Evolutionary conservation across 2,329 filamentous ascomycete genomes (phyloP), one percentile per base, ranked within the genome.

Genomic region (Penicillium rolfsii): DNA sequence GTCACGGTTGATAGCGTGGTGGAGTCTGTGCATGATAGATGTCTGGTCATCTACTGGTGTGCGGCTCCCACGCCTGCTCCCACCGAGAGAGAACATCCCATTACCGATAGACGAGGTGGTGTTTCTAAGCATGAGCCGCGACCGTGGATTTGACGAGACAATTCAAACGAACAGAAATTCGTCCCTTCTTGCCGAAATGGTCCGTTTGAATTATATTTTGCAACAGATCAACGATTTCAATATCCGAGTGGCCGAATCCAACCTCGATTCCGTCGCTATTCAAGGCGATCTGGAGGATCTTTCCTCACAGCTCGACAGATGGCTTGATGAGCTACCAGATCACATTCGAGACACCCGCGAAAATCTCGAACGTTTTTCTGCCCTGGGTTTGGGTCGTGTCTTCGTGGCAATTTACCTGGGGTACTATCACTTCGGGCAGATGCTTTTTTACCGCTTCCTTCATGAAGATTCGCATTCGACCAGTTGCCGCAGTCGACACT

Each of bases 391-490:
- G 3, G 81, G 80, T 3, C 72, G 77, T 5, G 73, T 77, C 22
- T 82, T 81, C 56, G 76, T 79, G 1, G 79, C 79, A 1, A 71
- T 83, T 1, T 78, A 83, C 61, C 67, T 83, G 2, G 79, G 80
- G 3, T 82, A 81, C 60, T 78, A 82, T 53, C 76, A 83, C 64
- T 82, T 79, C 61, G 74, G 75, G 4, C 77, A 81, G 54, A 71
- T 83, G n/a, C 74, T 83, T 5, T 81, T 78, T 67, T 83, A 82
- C 60, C 79, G 79, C 54, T 82, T 80, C 62, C 72, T 83, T 0
- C 74, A 77, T 48, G 70, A 73, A 24, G 68, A 73, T 28, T 63
- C 65, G 4, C 63, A 67, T 33, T 52, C 59, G 8, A 57, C 58
- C 8, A 52, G 64, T 11, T 16, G n/a, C 24, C 55, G 59, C 4